Conservation (phyloP, 805 yeast genomes). For the Candida parachauliodes region DNA sequence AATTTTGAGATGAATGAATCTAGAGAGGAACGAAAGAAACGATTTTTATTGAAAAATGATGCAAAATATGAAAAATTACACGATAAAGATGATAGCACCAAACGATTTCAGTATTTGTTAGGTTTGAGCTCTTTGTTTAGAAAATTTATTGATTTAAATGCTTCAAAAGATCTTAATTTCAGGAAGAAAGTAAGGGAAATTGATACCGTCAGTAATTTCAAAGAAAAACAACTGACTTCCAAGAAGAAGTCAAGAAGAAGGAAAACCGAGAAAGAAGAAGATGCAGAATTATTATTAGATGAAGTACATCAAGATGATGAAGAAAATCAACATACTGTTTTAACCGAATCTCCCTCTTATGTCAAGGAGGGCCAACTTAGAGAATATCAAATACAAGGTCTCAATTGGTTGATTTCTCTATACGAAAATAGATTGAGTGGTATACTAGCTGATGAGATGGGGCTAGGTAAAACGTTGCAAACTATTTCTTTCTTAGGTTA, state of each 20-base stretch:
- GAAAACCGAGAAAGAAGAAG: constrained; percentile 94
- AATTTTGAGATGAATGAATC: constrained; percentile 11
- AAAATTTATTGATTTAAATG: constrained; percentile 65
- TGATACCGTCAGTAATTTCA: constrained; percentile 46
- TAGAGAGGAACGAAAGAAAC: constrained; percentile 35
- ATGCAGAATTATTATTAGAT: constrained; percentile 81
- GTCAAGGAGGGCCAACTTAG: constrained; percentile 69
- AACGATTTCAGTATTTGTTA: constrained; percentile 62
- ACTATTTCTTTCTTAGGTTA: constrained; percentile 91
- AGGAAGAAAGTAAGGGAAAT: constrained; percentile 53
- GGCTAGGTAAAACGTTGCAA: constrained; percentile 92
- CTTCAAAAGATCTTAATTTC: constrained; percentile 57
- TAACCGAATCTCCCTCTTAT: constrained; percentile 82
- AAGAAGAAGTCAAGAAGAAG: constrained; percentile 48
- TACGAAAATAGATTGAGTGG: constrained; percentile 90
- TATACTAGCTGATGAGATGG: constrained; percentile 97
- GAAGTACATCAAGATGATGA: constrained; percentile 57
- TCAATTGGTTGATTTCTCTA: constrained; percentile 88
- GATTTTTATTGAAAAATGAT: constrained; percentile 51
- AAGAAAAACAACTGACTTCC: constrained; percentile 17
- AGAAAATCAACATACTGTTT: constrained; percentile 57
- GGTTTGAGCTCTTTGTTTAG: constrained; percentile 64
- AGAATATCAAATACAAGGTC: constrained; percentile 91
- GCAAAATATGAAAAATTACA: constrained; percentile 32
- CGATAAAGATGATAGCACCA: constrained; percentile 57